phyloP scores from a whole-genome alignment of 805 yeast species.

The Wickerhamomyces xylosicus region DNA sequence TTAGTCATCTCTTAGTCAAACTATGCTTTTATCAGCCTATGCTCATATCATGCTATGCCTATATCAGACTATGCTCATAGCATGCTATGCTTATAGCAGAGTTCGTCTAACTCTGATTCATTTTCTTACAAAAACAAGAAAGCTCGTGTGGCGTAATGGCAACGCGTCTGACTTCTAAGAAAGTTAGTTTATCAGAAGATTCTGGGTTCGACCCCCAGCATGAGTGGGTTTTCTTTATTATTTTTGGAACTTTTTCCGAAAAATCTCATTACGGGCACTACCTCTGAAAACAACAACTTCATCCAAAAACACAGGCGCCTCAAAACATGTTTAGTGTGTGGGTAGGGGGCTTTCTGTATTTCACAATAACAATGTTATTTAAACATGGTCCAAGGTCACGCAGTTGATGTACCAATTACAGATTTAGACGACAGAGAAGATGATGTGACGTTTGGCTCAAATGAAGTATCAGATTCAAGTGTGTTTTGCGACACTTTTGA shows the following conservation, averaged over 20 bases:
- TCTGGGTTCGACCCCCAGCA: constrained; percentile 42
- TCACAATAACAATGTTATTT: neutral
- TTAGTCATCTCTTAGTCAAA: no score
- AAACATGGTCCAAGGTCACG: constrained; percentile 17
- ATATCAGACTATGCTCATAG: no score
- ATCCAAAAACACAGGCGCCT: no score
- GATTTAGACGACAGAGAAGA: constrained; percentile 36
- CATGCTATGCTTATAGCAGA: no score
- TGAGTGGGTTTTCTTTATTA: constrained; percentile 34
- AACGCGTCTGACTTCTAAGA: constrained; percentile 46
- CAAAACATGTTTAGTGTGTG: no score
- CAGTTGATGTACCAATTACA: constrained; percentile 44
- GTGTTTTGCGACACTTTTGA: constrained; percentile 19
- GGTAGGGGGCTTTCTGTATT: neutral
- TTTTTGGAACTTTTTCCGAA: neutral
- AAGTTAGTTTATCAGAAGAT: constrained; percentile 27
- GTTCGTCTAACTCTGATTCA: no score
- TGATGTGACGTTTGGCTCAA: constrained; percentile 14
- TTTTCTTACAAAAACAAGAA: no score
- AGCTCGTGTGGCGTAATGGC: constrained; percentile 48
- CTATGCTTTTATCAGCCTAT: no score
- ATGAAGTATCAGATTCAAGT: constrained; percentile 14
- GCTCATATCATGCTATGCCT: no score
- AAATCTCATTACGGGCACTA: neutral
- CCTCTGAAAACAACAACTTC: no score